Conservation (phyloP, 768 basidiomycete genomes). For the Psilocybe subaeruginosa region DNA sequence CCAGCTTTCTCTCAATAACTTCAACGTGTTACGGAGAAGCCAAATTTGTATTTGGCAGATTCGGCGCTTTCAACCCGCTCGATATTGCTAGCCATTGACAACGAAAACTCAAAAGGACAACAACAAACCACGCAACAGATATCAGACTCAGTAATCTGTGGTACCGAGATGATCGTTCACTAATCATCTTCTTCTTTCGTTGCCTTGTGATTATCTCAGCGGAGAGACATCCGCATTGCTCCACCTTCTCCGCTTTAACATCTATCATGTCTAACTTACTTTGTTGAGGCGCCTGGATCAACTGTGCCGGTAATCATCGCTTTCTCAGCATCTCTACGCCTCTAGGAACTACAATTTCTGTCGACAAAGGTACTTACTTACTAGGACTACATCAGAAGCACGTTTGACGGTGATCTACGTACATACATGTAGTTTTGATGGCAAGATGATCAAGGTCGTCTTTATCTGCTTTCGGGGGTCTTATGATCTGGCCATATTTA, state of each 20-base stretch:
- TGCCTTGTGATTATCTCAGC: not conserved
- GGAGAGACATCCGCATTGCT: not conserved
- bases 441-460: slow-evolving; percentile 10
- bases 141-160: not conserved
- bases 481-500: slow-evolving; percentile 19
- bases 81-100: no score
- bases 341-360: not conserved
- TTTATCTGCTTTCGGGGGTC: slow-evolving; percentile 12
- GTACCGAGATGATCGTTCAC: not conserved
- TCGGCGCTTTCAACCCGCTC: no score
- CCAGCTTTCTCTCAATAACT: no score
- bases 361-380: not conserved
- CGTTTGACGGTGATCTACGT: not conserved
- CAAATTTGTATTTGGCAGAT: no score
- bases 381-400: not conserved
- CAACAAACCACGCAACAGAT: not conserved
- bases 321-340: not conserved
- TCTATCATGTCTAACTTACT: not conserved
- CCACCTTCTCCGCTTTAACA: not conserved
- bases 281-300: not conserved
- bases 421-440: slow-evolving; percentile 5
- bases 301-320: not conserved
- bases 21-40: no score
- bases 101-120: no score
- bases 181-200: not conserved